phyloP scores from a whole-genome alignment of 169 alveolate species.

The Condylostoma magnum region DNA sequence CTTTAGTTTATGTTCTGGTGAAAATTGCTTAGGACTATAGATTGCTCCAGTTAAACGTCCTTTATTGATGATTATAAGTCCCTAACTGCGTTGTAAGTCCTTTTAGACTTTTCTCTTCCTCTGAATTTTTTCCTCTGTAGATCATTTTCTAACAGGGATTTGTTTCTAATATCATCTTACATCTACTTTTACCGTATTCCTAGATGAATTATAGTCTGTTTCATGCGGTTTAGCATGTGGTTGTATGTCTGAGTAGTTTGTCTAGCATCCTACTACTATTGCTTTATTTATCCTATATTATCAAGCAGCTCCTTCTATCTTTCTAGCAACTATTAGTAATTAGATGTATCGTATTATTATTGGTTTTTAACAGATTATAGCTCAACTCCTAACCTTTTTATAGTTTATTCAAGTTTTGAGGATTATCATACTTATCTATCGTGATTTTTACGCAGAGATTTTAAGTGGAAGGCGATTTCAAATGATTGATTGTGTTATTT shows the following conservation, averaged over 20 bases:
- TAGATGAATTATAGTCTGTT: slow-evolving; percentile 54
- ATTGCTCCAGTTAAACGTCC: slow-evolving; percentile 44
- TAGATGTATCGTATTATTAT: too few species aligned
- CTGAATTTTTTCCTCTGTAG: slow-evolving; percentile 41
- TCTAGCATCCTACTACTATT: too few species aligned
- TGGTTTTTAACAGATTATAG: too few species aligned
- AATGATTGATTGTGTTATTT: too few species aligned
- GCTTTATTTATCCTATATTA: too few species aligned
- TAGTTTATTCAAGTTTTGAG: too few species aligned
- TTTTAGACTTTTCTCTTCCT: slow-evolving; percentile 42
- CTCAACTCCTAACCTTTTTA: too few species aligned
- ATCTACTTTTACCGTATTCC: slow-evolving; percentile 36
- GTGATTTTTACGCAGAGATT: too few species aligned
- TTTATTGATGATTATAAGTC: slow-evolving; percentile 44
- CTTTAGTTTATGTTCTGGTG: slow-evolving; percentile 40
- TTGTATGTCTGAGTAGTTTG: slow-evolving; percentile 39
- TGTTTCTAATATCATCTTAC: slow-evolving; percentile 32
- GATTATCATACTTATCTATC: too few species aligned
- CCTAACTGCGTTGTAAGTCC: slow-evolving; percentile 34
- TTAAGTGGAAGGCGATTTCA: too few species aligned
- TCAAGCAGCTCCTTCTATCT: too few species aligned
- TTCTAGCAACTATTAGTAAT: too few species aligned
- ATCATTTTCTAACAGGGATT: slow-evolving; percentile 32
- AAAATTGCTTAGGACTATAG: slow-evolving; percentile 42
- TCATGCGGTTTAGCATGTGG: slow-evolving; percentile 63